phyloP scores from a whole-genome alignment of 2,329 filamentous ascomycete genomes.

The Cryphonectria naterciae region DNA sequence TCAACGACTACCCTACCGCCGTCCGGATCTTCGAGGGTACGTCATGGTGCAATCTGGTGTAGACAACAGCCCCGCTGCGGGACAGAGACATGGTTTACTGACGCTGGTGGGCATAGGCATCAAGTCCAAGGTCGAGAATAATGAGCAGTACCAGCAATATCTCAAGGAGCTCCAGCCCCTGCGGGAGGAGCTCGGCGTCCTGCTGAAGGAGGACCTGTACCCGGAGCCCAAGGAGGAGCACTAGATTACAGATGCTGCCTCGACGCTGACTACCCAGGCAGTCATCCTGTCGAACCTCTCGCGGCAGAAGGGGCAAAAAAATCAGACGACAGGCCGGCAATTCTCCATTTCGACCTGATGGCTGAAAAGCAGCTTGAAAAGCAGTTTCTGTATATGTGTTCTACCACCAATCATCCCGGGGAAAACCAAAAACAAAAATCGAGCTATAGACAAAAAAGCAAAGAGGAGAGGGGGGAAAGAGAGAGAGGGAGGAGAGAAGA shows the following conservation, averaged over 20 bases:
- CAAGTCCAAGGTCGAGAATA: slow-evolving; percentile 99
- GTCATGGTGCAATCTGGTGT: neutral
- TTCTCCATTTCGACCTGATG: neutral
- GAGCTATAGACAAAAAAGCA: slow-evolving; percentile 22
- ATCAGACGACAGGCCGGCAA: neutral
- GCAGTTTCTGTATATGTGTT: slow-evolving; percentile 28
- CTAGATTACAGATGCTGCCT: slow-evolving; percentile 22
- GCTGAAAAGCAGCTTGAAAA: slow-evolving; percentile 9
- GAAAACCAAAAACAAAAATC: slow-evolving; percentile 4
- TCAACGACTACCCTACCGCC: slow-evolving; percentile 98
- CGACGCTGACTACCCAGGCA: slow-evolving; percentile 2
- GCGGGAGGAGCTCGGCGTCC: slow-evolving; percentile 89
- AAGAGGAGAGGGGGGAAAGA: slow-evolving; percentile 7
- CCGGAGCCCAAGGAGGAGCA: slow-evolving; percentile 61
- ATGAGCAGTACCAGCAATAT: slow-evolving; percentile 95
- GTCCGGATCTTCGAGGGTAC: slow-evolving; percentile 98
- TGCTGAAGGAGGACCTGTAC: slow-evolving; percentile 91
- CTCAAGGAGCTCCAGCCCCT: slow-evolving; percentile 90
- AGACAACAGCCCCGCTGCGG: neutral
- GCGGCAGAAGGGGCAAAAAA: neutral
- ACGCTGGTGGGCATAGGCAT: slow-evolving; percentile 63
- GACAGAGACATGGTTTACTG: neutral
- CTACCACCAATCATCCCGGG: slow-evolving; percentile 19
- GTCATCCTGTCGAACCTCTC: slow-evolving; percentile 1
- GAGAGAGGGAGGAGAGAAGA: neutral